Conservation (phyloP, 2,329 filamentous ascomycete genomes). For the Xylaria sp. region DNA sequence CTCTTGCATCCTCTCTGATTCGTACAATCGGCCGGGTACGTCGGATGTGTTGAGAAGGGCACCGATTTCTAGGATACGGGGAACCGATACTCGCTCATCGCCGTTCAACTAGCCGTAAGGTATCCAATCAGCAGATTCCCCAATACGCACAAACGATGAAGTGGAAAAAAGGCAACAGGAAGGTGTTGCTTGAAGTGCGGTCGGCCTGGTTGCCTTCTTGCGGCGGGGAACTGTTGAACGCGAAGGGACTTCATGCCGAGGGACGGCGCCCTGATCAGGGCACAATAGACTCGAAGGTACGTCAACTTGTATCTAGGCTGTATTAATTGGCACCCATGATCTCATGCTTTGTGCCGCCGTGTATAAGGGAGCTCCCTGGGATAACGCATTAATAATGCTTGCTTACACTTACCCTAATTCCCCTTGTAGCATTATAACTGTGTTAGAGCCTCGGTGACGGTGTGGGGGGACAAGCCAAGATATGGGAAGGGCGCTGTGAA, state of each 20-base stretch:
- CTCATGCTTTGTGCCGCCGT: background rate
- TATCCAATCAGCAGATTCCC: slow-evolving; percentile 9
- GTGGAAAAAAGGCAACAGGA: slow-evolving; percentile 17
- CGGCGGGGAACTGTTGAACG: background rate
- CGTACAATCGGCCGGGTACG: too few species aligned
- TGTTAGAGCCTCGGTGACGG: background rate
- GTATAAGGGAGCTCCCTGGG: background rate
- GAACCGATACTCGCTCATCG: background rate
- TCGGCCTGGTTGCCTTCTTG: slow-evolving; percentile 19
- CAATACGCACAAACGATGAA: background rate
- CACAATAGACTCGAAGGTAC: background rate
- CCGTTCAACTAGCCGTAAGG: background rate
- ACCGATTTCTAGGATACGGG: too few species aligned
- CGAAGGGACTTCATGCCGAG: slow-evolving; percentile 5
- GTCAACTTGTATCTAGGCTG: background rate
- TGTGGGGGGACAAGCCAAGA: background rate
- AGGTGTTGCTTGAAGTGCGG: background rate
- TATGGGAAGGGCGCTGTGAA: background rate
- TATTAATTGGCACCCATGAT: background rate
- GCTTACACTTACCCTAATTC: background rate
- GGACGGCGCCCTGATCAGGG: background rate
- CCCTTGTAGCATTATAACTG: background rate
- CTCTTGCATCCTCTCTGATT: too few species aligned
- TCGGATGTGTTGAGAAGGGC: too few species aligned
- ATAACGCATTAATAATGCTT: background rate